Conservation (phyloP, 106 monocot genomes). For the Dendrobium officinale region DNA sequence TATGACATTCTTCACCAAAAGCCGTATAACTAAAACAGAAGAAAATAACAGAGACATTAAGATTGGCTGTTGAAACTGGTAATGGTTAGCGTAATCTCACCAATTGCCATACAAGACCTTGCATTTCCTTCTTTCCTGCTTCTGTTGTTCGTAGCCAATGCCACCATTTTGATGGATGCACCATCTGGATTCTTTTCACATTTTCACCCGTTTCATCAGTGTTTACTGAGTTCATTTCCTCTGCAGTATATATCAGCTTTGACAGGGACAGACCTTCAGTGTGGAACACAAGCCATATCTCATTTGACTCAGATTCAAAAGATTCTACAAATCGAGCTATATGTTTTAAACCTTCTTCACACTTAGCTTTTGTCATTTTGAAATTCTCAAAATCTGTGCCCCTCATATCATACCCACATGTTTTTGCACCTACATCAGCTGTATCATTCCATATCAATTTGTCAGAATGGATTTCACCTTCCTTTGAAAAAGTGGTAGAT, state of each 20-base stretch:
- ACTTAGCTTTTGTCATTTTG: slow-evolving; percentile 1
- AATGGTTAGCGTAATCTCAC: slow-evolving; percentile 22
- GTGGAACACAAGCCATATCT: slow-evolving; percentile 83
- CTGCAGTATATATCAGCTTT: slow-evolving; percentile 66
- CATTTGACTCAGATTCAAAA: slow-evolving; percentile 70
- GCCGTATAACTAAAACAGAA: background rate
- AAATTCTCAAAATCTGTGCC: slow-evolving; percentile 7
- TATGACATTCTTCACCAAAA: background rate
- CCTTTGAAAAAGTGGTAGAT: slow-evolving; percentile 12
- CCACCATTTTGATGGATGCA: slow-evolving; percentile 86
- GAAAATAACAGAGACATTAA: background rate
- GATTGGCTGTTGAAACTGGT: background rate
- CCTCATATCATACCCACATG: slow-evolving; percentile 6
- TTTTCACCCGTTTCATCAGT: slow-evolving; percentile 26
- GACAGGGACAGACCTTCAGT: slow-evolving; percentile 80
- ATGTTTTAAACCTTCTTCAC: slow-evolving; percentile 58
- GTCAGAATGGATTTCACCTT: slow-evolving; percentile 21
- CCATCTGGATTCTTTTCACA: slow-evolving; percentile 28
- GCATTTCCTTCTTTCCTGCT: slow-evolving; percentile 66
- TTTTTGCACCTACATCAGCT: slow-evolving; percentile 7
- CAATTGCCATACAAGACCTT: slow-evolving; percentile 64
- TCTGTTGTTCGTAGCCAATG: slow-evolving; percentile 78
- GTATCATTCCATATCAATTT: slow-evolving; percentile 7
- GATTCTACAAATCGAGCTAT: slow-evolving; percentile 93
- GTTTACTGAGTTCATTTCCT: slow-evolving; percentile 38